Evolutionary conservation across 805 yeast genomes (phyloP), one percentile per base, ranked within the genome.

Genomic region (Yamadazyma akitaensis): DNA sequence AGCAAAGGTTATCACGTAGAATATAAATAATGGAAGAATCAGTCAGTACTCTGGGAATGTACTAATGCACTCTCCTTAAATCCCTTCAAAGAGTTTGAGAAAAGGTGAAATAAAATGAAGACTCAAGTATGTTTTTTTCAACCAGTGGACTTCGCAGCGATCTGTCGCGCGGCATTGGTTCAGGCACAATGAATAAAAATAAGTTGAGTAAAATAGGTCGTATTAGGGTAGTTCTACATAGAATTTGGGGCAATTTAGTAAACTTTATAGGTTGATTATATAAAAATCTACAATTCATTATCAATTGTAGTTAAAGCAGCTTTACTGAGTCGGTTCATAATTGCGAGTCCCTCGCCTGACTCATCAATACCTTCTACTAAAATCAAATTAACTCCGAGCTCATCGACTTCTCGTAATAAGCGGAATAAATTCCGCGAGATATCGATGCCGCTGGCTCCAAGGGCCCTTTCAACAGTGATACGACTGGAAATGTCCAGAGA

Each of bases 271-370:
- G 32, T 28, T 28, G n/a, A 4, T 28, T 28, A 11, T 28, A 28
- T 28, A 28, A 8, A 26, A 11, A 28, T 11, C n/a, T 28, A 28
- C 9, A 28, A 34, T 11, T 34, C 37, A 34, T 32, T 31, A 16
- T 36, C 57, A 21, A 77, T 62, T 12, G 70, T 70, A 42, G 74
- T 77, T 5, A 78, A 66, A 0, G 97, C 95, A 3, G 97, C 97
- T 62, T 91, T 91, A 31, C 77, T 73, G 28, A 92, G 70, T 55
- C 99, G 70, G 62, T 94, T 94, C 97, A 94, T 92, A 32, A 94
- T 85, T 0, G 99, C 99, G 47, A 91, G 72, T 0, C 99, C 99
- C 59, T 90, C 94, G 44, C 84, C 76, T 1, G 72, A 67, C 53
- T 86, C 90, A 24, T 72, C 79, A 7, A 90, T 79, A 0, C 96